phyloP scores from a whole-genome alignment of 495 filamentous ascomycete species.

The Penicillium chermesinum region DNA sequence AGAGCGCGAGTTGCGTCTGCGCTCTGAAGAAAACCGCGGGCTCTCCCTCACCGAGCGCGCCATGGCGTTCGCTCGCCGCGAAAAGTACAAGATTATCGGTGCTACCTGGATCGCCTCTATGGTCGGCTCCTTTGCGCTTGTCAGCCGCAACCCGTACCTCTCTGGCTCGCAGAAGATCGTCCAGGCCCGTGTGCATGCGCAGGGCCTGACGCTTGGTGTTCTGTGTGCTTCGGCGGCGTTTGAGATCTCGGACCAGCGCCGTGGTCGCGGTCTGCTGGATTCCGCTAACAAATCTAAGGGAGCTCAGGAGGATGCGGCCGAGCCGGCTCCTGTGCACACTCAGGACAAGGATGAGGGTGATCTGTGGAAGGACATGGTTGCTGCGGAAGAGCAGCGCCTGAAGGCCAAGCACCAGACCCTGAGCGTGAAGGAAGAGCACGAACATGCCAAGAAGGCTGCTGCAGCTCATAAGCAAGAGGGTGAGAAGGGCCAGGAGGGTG shows the following conservation, averaged over 20 bases:
- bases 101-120: conserved; percentile 80
- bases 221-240: conserved; percentile 82
- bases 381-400: conserved; percentile 65
- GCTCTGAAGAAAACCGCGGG: conserved; percentile 41
- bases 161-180: conserved; percentile 83
- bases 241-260: conserved; percentile 77
- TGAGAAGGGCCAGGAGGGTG: neutral
- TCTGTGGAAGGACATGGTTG: conserved; percentile 87
- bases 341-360: conserved; percentile 65
- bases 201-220: conserved; percentile 86
- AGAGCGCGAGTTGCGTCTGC: conserved; percentile 53
- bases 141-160: conserved; percentile 73
- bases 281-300: conserved; percentile 57
- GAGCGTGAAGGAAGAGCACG: conserved; percentile 27
- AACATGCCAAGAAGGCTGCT: neutral
- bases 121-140: conserved; percentile 67
- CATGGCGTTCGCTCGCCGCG: conserved; percentile 60
- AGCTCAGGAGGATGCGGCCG: conserved; percentile 47
- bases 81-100: conserved; percentile 88
- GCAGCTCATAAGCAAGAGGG: too few species aligned
- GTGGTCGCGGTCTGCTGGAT: conserved; percentile 55
- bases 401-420: conserved; percentile 50
- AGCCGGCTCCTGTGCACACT: conserved; percentile 68
- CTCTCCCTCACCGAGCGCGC: conserved; percentile 53
- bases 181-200: conserved; percentile 97